These are phyloP conservation scores for Boletus subparvulus DNA, from an alignment of 768 basidiomycete species.

Conservation along the genomic window DNA sequence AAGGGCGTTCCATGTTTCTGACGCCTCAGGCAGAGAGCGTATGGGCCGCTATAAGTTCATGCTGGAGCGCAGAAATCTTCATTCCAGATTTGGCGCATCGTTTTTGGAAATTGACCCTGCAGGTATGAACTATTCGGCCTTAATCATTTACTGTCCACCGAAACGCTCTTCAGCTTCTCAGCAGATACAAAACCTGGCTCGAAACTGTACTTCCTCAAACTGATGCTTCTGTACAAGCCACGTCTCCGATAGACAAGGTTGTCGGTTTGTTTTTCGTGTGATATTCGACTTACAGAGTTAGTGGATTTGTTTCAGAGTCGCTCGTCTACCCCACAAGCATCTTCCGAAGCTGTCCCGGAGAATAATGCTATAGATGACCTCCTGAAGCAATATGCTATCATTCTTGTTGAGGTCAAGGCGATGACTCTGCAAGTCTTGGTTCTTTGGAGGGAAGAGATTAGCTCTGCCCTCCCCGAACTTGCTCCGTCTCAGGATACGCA, in stretches of 20 bases:
- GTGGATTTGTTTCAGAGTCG: slow-evolving; percentile 37
- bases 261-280: slow-evolving; percentile 16
- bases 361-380: slow-evolving; percentile 60
- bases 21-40: slow-evolving; percentile 64
- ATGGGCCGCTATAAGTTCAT: slow-evolving; percentile 70
- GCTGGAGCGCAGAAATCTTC: slow-evolving; percentile 87
- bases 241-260: slow-evolving; percentile 38
- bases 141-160: not conserved
- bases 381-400: slow-evolving; percentile 65
- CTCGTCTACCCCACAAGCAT: slow-evolving; percentile 50
- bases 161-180: slow-evolving; percentile 58
- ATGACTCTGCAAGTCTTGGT: slow-evolving; percentile 51
- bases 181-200: slow-evolving; percentile 81
- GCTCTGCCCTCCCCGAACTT: slow-evolving; percentile 54
- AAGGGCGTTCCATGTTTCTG: slow-evolving; percentile 42
- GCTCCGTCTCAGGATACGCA: slow-evolving; percentile 33
- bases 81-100: slow-evolving; percentile 78
- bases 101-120: slow-evolving; percentile 91
- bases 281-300: not conserved
- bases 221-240: slow-evolving; percentile 39
- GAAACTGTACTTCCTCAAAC: slow-evolving; percentile 48
- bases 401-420: slow-evolving; percentile 64
- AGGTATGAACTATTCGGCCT: slow-evolving; percentile 48
- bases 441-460: slow-evolving; percentile 72
- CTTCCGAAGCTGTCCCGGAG: slow-evolving; percentile 53